Base-by-base conservation (phyloP, 2,329 filamentous ascomycete species). In the Pseudogymnoascus destructans region DNA sequence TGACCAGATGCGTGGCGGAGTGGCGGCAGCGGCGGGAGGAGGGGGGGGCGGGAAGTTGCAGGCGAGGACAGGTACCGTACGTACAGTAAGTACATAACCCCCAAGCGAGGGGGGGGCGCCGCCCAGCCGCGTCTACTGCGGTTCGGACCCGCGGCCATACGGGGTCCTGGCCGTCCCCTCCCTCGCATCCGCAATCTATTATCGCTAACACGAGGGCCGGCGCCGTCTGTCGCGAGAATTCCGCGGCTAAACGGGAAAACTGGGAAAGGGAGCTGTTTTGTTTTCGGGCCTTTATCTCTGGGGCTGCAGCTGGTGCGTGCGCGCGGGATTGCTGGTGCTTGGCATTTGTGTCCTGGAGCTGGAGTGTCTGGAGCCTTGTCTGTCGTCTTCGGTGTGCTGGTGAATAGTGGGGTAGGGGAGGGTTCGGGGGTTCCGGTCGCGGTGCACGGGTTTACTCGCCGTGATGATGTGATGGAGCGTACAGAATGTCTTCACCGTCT, bases 211-310 rank as follows among this genome's bases (percentile, higher is more conserved):
- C 46, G 46, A 52, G 46, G 46, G 42, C 23, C 42, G 42, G n/a
- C 23, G 46, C 46, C 23, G 9, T 30, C 25, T 17, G n/a, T 52
- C 25, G 23, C 46, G 8, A 52, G 3, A 52, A 52, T 52, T 27
- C 46, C 23, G 46, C 46, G 46, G 46, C 46, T 52, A 52, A 52
- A 52, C 25, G 46, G 46, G n/a, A 52, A 30, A 30, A 52, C 15
- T 15, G 23, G 9, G 38, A 17, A 10, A 3, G 9, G 5, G 25
- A 17, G 25, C 46, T 17, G 15, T 17, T 30, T 52, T 52, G 25
- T 7, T 52, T 52, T 52, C 46, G 46, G 46, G 46, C 46, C 46
- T 52, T 52, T 52, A 52, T 52, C 46, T 52, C 11, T 17, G 42
- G 9, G 8, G 7, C n/a, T 52, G 46, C 25, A 52, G 46, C 46